Evolutionary conservation across 768 basidiomycete genomes (phyloP), one percentile per base, ranked within the genome.

Genomic region (Dentipellis sp.): DNA sequence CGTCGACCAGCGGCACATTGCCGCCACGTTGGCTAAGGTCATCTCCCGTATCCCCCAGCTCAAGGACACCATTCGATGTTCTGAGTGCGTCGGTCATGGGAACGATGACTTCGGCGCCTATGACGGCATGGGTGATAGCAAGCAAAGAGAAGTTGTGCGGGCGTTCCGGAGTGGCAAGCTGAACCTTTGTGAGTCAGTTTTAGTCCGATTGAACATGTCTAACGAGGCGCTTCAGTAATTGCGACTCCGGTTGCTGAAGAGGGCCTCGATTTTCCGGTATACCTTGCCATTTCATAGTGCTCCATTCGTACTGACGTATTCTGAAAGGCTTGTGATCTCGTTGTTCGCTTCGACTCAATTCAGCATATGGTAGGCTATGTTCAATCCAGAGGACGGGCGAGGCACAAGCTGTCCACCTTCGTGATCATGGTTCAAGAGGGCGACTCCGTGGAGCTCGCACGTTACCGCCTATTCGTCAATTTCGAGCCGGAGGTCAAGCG

Each of bases 211-310:
- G 19, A 56, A 36, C 7, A 19, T 61, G 9, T 19, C 14, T 29
- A 10, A 52, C 39, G 10, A 23, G 29, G 10, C 16, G 35, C 29
- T 16, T 16, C 57, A 83, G 86, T 94, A 19, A 75, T 94, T 59
- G 88, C 91, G 4, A 93, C 91, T 0, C 84, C 85, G 5, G 91
- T 94, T 12, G 93, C 91, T 0, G 93, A 95, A 68, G 93, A 95
- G 72, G 93, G 93, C 0, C 77, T 95, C 16, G 92, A 95, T 67
- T 91, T 95, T 71, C 87, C 86, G 21, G 86, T 87, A 39, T 50
- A 39, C 16, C 45, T 38, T 14, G 48, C 29, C 11, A 42, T 54
- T 36, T 16, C 34, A 35, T 50, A 47, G 16, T 48, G 58, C 23
- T 62, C 58, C 34, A 58, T 6, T 29, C 34, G 36, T 53, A 47